Conservation (phyloP, 345 rosid species). For the Linum tenue region DNA sequence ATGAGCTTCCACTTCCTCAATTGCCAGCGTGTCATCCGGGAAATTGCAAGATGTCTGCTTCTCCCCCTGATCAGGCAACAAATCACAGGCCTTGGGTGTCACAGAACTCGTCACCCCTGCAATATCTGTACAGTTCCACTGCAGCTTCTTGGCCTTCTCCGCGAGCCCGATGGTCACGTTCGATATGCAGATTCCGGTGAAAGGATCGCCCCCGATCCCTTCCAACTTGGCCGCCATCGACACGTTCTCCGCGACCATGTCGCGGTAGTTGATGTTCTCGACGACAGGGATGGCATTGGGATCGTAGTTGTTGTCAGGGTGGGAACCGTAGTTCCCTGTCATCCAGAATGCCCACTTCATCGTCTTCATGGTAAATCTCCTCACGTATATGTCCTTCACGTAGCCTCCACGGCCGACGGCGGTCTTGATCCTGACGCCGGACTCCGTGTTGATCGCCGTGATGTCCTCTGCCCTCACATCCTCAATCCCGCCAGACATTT, state of each 20-base stretch:
- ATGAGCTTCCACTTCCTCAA: constrained; percentile 9
- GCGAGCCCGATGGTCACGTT: constrained; percentile 23
- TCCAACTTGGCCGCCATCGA: constrained; percentile 23
- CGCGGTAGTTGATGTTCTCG: constrained; percentile 22
- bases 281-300: constrained; percentile 22
- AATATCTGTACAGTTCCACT: constrained; percentile 28
- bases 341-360: constrained; percentile 31
- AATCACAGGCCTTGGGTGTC: constrained; percentile 20
- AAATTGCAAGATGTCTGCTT: constrained; percentile 15
- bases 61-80: constrained; percentile 17
- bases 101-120: constrained; percentile 22
- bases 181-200: constrained; percentile 24
- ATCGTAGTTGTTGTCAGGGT: constrained; percentile 28
- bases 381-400: constrained; percentile 24
- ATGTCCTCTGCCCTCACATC: constrained; percentile 29
- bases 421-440: constrained; percentile 29
- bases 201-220: constrained; percentile 23
- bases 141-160: constrained; percentile 18
- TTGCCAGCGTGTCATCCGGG: constrained; percentile 21
- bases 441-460: constrained; percentile 24
- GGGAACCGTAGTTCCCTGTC: constrained; percentile 28
- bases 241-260: constrained; percentile 19
- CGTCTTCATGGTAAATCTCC: constrained; percentile 17
- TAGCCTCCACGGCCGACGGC: constrained; percentile 24
- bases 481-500: constrained; percentile 28